Conservation (phyloP, 768 basidiomycete species). For the Suillus variegatus region DNA sequence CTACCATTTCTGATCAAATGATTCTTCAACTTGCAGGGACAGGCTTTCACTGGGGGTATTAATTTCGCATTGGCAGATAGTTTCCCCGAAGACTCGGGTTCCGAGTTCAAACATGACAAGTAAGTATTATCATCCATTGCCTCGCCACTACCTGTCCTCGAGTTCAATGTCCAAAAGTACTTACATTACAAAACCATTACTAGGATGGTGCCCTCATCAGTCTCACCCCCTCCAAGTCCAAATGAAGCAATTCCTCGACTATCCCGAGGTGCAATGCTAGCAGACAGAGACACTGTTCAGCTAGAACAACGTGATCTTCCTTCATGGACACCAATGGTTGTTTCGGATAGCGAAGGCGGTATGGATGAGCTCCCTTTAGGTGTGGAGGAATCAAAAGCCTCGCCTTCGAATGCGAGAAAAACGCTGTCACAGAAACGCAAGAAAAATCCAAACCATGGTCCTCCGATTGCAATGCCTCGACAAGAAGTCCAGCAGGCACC, state of each 20-base stretch:
- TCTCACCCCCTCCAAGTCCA: neutral
- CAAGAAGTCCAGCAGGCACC: neutral
- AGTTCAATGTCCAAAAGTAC: neutral
- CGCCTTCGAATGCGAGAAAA: neutral
- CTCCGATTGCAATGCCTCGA: neutral
- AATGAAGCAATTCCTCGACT: neutral
- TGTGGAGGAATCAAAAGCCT: neutral
- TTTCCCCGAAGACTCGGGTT: neutral
- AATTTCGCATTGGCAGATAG: neutral
- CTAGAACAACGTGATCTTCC: neutral
- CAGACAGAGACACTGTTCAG: too few species aligned
- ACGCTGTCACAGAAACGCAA: neutral
- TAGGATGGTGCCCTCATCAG: neutral
- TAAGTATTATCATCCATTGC: neutral
- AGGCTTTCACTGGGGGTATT: neutral
- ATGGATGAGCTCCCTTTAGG: neutral
- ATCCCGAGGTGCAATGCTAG: neutral
- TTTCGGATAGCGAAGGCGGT: neutral
- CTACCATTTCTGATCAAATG: neutral
- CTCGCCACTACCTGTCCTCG: neutral
- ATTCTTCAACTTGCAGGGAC: neutral
- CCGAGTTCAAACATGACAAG: neutral
- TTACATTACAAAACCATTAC: neutral
- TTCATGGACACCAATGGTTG: constrained; percentile 4
- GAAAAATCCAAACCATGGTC: too few species aligned